These are phyloP conservation scores for Populus tremula DNA, from an alignment of 345 rosid genomes.

Conservation along the genomic window DNA sequence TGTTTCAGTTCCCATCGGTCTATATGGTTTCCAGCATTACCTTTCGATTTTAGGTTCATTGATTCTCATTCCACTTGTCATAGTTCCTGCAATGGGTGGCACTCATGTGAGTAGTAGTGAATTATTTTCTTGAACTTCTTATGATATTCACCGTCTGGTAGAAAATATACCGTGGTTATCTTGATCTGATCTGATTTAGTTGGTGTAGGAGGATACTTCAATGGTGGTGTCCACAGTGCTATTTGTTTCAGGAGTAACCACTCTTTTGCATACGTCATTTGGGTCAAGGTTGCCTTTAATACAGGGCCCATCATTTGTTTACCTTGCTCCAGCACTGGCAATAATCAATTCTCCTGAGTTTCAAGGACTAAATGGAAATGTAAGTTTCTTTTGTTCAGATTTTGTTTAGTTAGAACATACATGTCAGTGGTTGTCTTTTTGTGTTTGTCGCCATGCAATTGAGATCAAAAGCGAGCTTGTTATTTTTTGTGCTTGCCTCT, in stretches of 20 bases:
- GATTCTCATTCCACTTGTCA: conserved; percentile 83
- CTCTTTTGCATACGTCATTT: conserved; percentile 75
- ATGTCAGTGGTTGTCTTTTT: neutral
- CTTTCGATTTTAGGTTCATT: conserved; percentile 87
- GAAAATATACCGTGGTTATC: conserved; percentile 12
- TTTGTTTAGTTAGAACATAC: neutral
- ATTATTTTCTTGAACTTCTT: neutral
- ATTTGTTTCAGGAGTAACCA: conserved; percentile 82
- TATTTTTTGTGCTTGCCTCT: neutral
- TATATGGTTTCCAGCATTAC: conserved; percentile 92
- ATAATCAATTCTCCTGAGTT: conserved; percentile 87
- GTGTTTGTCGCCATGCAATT: conserved; percentile 1
- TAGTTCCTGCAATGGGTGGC: conserved; percentile 99
- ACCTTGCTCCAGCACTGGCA: conserved; percentile 84
- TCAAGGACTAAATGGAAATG: conserved; percentile 86
- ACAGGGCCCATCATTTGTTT: conserved; percentile 93
- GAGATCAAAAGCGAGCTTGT: neutral
- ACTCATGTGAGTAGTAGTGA: conserved; percentile 57
- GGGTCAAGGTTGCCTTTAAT: conserved; percentile 95
- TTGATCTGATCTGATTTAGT: conserved; percentile 41
- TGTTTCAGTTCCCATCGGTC: conserved; percentile 84
- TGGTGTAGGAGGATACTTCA: conserved; percentile 80
- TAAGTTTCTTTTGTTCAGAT: conserved; percentile 33
- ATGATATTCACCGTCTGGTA: neutral
- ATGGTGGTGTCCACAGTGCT: conserved; percentile 84